A percentile compares a stretch with the other conserved stretches of the same genome.
Conservation (phyloP, 1,284 basidiomycete species). For the Takashimella tepidaria region DNA sequence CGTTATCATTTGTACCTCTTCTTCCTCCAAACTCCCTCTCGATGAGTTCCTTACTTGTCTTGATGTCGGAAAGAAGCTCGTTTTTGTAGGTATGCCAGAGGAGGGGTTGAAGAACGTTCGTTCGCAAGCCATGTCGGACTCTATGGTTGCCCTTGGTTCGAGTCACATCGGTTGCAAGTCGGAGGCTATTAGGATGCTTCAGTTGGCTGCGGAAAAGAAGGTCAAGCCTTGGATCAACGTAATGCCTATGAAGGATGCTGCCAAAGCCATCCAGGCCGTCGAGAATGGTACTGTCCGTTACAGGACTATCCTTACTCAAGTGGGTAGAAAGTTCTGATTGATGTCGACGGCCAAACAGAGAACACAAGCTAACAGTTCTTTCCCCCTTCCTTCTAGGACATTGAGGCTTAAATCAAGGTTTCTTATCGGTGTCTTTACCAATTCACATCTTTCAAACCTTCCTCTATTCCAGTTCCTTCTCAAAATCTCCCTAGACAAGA, state of each 20-base stretch:
- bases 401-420: not conserved
- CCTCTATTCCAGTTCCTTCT: no score
- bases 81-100: constrained; percentile 54
- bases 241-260: constrained; percentile 57
- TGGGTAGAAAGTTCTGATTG: not conserved
- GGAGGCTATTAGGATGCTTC: constrained; percentile 59
- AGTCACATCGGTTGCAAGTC: constrained; percentile 60
- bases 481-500: no score
- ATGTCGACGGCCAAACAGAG: not conserved
- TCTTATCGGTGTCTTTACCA: no score
- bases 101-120: constrained; percentile 40
- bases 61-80: constrained; percentile 55
- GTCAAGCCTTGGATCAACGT: constrained; percentile 55
- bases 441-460: no score
- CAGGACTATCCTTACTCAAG: constrained; percentile 49
- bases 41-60: constrained; percentile 52
- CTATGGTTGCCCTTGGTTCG: constrained; percentile 49
- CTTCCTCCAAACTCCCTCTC: constrained; percentile 48
- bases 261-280: constrained; percentile 55
- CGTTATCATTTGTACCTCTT: constrained; percentile 58
- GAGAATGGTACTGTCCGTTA: constrained; percentile 56
- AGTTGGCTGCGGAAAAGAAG: constrained; percentile 56
- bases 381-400: not conserved
- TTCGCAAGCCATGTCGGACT: constrained; percentile 45
- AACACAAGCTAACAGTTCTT: not conserved